These are phyloP conservation scores for Passalora sequoiae DNA, from an alignment of 2,329 filamentous ascomycete genomes.

Conservation along the genomic window DNA sequence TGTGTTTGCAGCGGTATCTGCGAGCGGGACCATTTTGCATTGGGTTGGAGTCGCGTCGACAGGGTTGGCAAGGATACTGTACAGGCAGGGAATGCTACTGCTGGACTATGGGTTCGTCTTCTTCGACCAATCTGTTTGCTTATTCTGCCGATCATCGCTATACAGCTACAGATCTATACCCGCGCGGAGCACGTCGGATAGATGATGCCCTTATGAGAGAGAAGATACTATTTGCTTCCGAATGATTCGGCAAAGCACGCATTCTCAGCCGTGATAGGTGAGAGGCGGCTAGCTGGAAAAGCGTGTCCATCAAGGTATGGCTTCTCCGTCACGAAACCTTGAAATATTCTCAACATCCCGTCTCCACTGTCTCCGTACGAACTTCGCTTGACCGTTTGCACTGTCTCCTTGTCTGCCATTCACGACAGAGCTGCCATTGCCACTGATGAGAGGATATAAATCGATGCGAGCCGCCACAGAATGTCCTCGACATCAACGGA, in stretches of 20 bases:
- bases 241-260: not conserved
- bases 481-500: too few relatives aligned
- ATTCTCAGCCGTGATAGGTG: not conserved
- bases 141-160: not conserved
- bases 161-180: constrained; percentile 1
- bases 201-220: constrained; percentile 2
- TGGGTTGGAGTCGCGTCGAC: constrained; percentile 4
- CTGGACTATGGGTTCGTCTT: constrained; percentile 1
- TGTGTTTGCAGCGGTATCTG: not conserved
- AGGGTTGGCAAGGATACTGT: not conserved
- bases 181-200: not conserved
- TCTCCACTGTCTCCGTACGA: too few relatives aligned
- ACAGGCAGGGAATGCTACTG: constrained; percentile 2
- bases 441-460: too few relatives aligned
- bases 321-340: too few relatives aligned
- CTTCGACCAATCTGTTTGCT: not conserved
- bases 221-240: constrained; percentile 6
- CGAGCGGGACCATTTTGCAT: constrained; percentile 4
- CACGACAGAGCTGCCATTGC: too few relatives aligned
- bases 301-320: constrained; percentile 4
- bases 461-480: too few relatives aligned
- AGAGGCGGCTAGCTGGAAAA: too few relatives aligned
- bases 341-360: too few relatives aligned
- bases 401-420: too few relatives aligned
- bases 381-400: too few relatives aligned